Percentiles rank a stretch among this genome's conserved stretches.
Evolutionary conservation across 768 basidiomycete genomes (phyloP).

Genomic region (Tephrocybe rancida): DNA sequence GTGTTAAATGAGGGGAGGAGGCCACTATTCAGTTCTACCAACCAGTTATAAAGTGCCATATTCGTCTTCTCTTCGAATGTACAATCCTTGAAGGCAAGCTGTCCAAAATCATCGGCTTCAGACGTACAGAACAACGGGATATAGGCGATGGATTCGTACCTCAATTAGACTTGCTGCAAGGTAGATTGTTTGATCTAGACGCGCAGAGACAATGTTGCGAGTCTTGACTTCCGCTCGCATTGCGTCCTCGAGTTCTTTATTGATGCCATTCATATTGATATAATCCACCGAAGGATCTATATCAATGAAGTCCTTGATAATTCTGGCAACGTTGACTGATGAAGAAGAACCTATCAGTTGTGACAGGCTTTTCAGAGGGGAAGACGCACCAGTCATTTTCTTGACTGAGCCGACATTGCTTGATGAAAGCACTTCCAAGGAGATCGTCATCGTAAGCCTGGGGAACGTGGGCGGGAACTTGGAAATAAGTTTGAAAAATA

Average conservation of each 20-base stretch:
- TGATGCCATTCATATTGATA: slow-evolving; percentile 3
- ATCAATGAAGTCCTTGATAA: slow-evolving; percentile 3
- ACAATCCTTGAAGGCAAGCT: slow-evolving; percentile 18
- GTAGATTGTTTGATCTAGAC: slow-evolving; percentile 10
- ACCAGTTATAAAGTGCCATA: slow-evolving; percentile 19
- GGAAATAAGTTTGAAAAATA: too few relatives aligned
- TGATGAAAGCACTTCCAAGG: too few relatives aligned
- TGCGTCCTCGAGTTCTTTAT: slow-evolving; percentile 3
- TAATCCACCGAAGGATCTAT: not conserved
- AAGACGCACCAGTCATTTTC: too few relatives aligned
- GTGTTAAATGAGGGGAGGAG: not conserved
- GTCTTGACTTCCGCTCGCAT: slow-evolving; percentile 9
- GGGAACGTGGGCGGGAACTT: too few relatives aligned
- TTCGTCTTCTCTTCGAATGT: slow-evolving; percentile 16
- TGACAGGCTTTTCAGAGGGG: too few relatives aligned
- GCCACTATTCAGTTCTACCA: slow-evolving; percentile 1
- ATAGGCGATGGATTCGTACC: not conserved
- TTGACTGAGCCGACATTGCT: too few relatives aligned
- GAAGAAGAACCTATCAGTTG: not conserved
- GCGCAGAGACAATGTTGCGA: slow-evolving; percentile 3
- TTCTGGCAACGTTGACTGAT: not conserved
- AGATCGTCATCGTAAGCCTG: too few relatives aligned
- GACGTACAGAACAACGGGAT: not conserved
- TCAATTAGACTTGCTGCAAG: slow-evolving; percentile 12
- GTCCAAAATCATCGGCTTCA: not conserved